Base-by-base conservation (phyloP, 371 early-diverging fungal genomes). In the Ordospora colligata region DNA sequence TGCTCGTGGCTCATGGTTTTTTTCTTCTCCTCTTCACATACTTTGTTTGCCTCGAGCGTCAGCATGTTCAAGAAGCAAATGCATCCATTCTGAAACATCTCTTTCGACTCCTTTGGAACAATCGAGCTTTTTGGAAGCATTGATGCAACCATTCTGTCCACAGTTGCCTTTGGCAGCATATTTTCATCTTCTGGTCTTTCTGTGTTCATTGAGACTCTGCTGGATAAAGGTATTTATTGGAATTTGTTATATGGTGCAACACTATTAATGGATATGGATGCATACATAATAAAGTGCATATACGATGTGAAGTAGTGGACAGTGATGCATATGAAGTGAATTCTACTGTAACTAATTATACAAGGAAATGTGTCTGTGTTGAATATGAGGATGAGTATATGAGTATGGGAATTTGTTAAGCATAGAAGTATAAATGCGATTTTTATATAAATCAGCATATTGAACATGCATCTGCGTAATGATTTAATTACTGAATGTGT, bases 1-100 rank as follows among this genome's bases (percentile, higher is more conserved):
- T 98, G 97, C 76, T 96, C 95, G 25, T 92, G 92, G 0, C 91
- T 90, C 72, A 98, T 96, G 2, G 96, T 96, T 86, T 96, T 98
- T 82, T 93, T 94, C 17, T 89, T 87, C 71, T 93, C 94, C 78
- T 92, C 92, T 82, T 96, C 96, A 83, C 96, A 96, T 23, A 91
- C 89, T 52, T 93, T 93, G 84, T 96, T 96, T 11, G 98, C 92
- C 76, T 93, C 92, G 1, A 91, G 89, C 22, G 82, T 51, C 8
- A 86, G 64, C 23, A 80, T 62, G 62, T 84, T 83, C 3, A 86
- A 46, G 70, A 86, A 85, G 64, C 80, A 74, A 22, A 95, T 91
- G 83, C 94, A 93, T 80, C 93, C 91, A 66, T 93, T 92, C 43
- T 91, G 88, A 58, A 97, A 72, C 32, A 95, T 82, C 81, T 95